Percentiles rank a stretch among this genome's conserved stretches.
These are phyloP conservation scores for Xylariaceae sp. DNA, from an alignment of 2,329 filamentous ascomycete species.

Conservation along the genomic window DNA sequence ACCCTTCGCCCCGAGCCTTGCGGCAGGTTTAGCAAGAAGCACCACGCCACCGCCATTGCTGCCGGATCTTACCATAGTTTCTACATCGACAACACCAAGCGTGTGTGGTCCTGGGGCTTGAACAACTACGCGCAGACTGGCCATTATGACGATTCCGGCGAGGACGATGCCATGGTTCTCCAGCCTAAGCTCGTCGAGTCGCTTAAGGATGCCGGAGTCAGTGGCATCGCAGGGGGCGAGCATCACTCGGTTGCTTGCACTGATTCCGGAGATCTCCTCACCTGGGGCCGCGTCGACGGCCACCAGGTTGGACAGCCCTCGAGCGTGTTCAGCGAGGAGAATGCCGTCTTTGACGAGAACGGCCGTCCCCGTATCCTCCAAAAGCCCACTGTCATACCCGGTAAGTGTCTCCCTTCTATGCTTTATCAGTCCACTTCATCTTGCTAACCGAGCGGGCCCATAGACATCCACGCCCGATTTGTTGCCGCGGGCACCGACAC, in stretches of 20 bases:
- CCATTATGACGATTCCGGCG: slow-evolving; percentile 55
- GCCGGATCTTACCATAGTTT: slow-evolving; percentile 69
- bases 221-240: slow-evolving; percentile 62
- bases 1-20: slow-evolving; percentile 37
- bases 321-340: slow-evolving; percentile 49
- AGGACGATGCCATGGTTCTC: slow-evolving; percentile 67
- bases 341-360: slow-evolving; percentile 59
- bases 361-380: slow-evolving; percentile 66
- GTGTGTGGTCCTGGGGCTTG: slow-evolving; percentile 64
- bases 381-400: slow-evolving; percentile 56
- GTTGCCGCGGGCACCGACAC: slow-evolving; percentile 67
- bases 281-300: slow-evolving; percentile 43
- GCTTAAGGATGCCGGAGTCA: slow-evolving; percentile 59
- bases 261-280: slow-evolving; percentile 37
- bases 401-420: slow-evolving; percentile 35
- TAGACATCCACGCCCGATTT: slow-evolving; percentile 45
- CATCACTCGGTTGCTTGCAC: slow-evolving; percentile 57
- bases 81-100: slow-evolving; percentile 60
- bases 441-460: slow-evolving; percentile 14
- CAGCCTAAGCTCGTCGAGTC: slow-evolving; percentile 62
- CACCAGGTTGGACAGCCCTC: slow-evolving; percentile 53
- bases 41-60: slow-evolving; percentile 47
- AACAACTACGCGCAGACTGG: slow-evolving; percentile 70
- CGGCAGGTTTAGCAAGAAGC: slow-evolving; percentile 40
- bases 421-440: too few relatives aligned